Evolutionary conservation across 768 basidiomycete species (phyloP).

Genomic region (Hortiboletus flavorubellus): DNA sequence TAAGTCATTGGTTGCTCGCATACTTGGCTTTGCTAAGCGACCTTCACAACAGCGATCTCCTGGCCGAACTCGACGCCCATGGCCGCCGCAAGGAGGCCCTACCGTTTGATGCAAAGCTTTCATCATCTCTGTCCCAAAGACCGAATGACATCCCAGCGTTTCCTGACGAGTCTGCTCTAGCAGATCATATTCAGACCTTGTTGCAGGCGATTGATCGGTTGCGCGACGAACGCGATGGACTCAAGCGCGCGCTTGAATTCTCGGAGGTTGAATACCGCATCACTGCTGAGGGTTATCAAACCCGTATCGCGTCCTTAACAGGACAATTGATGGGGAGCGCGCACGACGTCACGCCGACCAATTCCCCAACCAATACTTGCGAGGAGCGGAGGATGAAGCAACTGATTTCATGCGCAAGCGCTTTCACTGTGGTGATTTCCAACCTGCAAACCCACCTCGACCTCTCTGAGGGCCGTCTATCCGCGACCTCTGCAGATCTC

Average conservation of each 20-base stretch:
- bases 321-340: conserved; percentile 23
- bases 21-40: neutral
- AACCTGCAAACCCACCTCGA: conserved; percentile 34
- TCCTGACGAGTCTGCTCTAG: conserved; percentile 24
- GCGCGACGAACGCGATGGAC: conserved; percentile 60
- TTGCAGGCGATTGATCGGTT: conserved; percentile 64
- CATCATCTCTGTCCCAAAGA: neutral
- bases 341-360: conserved; percentile 10
- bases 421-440: conserved; percentile 40
- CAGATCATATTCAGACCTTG: conserved; percentile 51
- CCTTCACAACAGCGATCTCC: conserved; percentile 17
- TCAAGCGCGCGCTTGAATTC: conserved; percentile 65
- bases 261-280: conserved; percentile 65
- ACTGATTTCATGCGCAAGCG: conserved; percentile 33
- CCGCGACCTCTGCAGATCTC: conserved; percentile 9
- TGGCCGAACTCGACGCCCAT: conserved; percentile 15
- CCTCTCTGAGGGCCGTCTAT: conserved; percentile 13
- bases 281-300: conserved; percentile 55
- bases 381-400: conserved; percentile 22
- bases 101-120: neutral
- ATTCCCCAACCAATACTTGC: neutral
- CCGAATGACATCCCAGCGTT: neutral
- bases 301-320: conserved; percentile 39
- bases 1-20: conserved; percentile 12
- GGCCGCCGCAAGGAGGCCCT: neutral